phyloP scores from a whole-genome alignment of 2,329 filamentous ascomycete genomes.

The Sporothrix inflata region DNA sequence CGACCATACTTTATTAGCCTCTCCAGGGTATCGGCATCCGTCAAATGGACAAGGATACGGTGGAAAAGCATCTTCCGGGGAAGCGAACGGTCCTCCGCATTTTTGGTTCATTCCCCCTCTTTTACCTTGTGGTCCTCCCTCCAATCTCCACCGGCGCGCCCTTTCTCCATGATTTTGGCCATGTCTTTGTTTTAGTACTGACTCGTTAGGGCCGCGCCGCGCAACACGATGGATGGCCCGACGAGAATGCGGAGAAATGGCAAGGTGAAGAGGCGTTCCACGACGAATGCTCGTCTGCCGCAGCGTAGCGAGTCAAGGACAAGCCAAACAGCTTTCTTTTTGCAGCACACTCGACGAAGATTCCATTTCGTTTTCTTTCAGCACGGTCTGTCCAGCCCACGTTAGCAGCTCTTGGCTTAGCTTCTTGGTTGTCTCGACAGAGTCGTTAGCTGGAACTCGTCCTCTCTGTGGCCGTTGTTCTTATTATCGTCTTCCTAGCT shows the following conservation, averaged over 20 bases:
- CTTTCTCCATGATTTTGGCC: neutral
- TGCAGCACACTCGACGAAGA: neutral
- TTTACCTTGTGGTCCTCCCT: neutral
- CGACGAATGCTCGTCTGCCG: too few species aligned
- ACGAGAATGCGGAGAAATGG: neutral
- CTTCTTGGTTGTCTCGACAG: neutral
- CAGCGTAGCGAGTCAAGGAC: neutral
- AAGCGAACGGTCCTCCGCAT: neutral
- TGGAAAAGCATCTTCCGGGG: constrained; percentile 14
- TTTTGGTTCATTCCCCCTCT: neutral
- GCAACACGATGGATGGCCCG: neutral
- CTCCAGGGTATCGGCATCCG: constrained; percentile 6
- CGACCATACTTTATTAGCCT: neutral
- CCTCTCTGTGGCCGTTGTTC: neutral
- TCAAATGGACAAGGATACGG: neutral
- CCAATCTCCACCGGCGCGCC: neutral
- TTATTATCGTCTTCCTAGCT: neutral
- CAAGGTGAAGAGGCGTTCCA: too few species aligned
- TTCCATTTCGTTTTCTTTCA: neutral
- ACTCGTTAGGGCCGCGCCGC: neutral
- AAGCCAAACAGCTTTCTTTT: too few species aligned
- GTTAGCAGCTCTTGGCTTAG: neutral
- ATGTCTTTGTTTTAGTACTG: neutral
- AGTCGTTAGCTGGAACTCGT: neutral
- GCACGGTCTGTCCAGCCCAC: neutral